Evolutionary conservation across 1,139 yeast genomes (phyloP).

Genomic region (Taphrina communis): DNA sequence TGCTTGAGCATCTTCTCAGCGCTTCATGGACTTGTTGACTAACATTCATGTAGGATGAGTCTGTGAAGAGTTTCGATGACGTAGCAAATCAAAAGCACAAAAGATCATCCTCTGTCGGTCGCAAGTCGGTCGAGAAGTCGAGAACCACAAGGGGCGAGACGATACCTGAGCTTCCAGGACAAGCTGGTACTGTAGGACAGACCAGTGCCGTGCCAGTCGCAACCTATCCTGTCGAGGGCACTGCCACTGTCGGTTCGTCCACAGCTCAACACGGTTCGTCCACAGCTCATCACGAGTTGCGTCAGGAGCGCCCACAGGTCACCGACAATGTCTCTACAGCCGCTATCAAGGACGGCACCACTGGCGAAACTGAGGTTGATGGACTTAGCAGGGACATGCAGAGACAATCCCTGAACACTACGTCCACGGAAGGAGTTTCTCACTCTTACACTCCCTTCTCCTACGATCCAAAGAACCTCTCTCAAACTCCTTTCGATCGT

Average conservation of each 20-base stretch:
- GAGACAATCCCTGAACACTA: neutral
- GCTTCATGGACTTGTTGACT: neutral
- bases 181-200: neutral
- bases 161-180: slow-evolving; percentile 18
- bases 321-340: slow-evolving; percentile 23
- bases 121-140: slow-evolving; percentile 30
- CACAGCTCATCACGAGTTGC: neutral
- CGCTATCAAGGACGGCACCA: slow-evolving; percentile 24
- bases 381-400: slow-evolving; percentile 20
- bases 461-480: slow-evolving; percentile 19
- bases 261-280: neutral
- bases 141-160: neutral
- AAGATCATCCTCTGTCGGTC: slow-evolving; percentile 35
- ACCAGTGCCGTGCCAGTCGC: slow-evolving; percentile 16
- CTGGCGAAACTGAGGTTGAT: slow-evolving; percentile 10
- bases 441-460: slow-evolving; percentile 1
- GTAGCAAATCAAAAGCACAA: slow-evolving; percentile 17
- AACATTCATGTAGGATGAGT: neutral
- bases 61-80: slow-evolving; percentile 26
- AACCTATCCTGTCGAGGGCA: slow-evolving; percentile 31
- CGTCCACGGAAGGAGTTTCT: neutral
- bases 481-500: slow-evolving; percentile 29
- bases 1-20: neutral
- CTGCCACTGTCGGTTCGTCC: neutral
- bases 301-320: neutral